Conservation (phyloP, 306 rosid genomes). For the Pueraria montana region DNA sequence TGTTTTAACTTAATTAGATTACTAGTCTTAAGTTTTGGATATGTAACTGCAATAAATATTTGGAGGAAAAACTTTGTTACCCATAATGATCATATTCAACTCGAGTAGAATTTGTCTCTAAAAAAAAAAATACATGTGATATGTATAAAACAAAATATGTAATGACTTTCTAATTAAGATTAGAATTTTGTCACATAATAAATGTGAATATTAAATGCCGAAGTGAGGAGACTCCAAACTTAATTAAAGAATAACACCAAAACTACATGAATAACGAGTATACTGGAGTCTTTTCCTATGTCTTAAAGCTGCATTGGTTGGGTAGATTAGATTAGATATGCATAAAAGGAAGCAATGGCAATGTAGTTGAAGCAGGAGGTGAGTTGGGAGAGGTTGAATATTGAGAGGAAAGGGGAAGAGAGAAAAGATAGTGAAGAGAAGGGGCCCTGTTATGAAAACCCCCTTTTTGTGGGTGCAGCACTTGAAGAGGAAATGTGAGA, state of each 20-base stretch:
- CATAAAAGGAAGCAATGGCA: background rate
- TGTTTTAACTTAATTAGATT: too few relatives aligned
- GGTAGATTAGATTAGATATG: background rate
- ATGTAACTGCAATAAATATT: too few relatives aligned
- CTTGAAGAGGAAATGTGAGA: slow-evolving; percentile 74
- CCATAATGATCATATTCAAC: too few relatives aligned
- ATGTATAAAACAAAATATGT: too few relatives aligned
- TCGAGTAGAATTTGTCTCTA: too few relatives aligned
- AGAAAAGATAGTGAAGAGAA: slow-evolving; percentile 67
- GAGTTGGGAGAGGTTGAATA: slow-evolving; percentile 49
- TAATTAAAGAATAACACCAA: background rate
- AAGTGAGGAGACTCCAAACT: background rate
- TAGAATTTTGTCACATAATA: background rate
- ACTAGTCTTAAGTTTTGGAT: too few relatives aligned
- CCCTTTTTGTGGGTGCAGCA: slow-evolving; percentile 87
- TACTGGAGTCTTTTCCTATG: background rate
- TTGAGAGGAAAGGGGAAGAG: slow-evolving; percentile 12
- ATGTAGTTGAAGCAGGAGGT: slow-evolving; percentile 3
- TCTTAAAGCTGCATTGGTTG: background rate
- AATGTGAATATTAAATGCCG: too few relatives aligned
- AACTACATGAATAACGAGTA: background rate
- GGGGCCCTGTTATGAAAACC: slow-evolving; percentile 68
- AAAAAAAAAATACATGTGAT: too few relatives aligned
- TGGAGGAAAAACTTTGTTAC: too few relatives aligned
- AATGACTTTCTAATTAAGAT: background rate